phyloP scores from a whole-genome alignment of 2,329 filamentous ascomycete genomes.

The Pseudogymnoascus sp. region DNA sequence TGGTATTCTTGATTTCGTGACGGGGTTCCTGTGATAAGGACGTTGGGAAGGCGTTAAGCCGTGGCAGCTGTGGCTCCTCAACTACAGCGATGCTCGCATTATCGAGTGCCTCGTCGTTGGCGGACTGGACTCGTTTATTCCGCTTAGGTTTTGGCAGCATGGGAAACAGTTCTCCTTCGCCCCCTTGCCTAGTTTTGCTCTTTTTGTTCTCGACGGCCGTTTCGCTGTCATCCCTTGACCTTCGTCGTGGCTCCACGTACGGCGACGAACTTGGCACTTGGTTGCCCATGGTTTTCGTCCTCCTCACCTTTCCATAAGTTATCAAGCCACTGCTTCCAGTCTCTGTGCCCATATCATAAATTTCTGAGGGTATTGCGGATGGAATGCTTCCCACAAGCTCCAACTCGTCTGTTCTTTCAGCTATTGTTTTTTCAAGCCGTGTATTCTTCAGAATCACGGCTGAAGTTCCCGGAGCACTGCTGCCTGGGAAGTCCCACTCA shows the following conservation, averaged over 20 bases:
- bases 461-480: slow-evolving; percentile 5
- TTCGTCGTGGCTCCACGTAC: background rate
- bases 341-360: background rate
- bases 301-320: slow-evolving; percentile 6
- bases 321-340: background rate
- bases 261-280: background rate
- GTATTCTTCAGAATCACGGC: background rate
- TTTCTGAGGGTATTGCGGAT: background rate
- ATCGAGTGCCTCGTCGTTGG: background rate
- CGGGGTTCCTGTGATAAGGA: background rate
- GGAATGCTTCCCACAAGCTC: background rate
- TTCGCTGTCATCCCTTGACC: background rate
- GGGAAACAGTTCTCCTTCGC: slow-evolving; percentile 4
- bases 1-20: background rate
- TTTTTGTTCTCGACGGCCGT: background rate
- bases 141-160: slow-evolving; percentile 10
- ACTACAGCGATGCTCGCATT: background rate
- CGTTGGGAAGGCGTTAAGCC: background rate
- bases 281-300: slow-evolving; percentile 6
- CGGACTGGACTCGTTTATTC: slow-evolving; percentile 1
- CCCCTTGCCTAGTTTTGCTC: slow-evolving; percentile 1
- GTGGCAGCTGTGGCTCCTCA: background rate
- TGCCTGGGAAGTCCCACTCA: slow-evolving; percentile 12
- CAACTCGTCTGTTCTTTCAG: background rate
- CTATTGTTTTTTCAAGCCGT: background rate